phyloP scores from a whole-genome alignment of 78 protist species.

The Anaeramoeba flamelloides region DNA sequence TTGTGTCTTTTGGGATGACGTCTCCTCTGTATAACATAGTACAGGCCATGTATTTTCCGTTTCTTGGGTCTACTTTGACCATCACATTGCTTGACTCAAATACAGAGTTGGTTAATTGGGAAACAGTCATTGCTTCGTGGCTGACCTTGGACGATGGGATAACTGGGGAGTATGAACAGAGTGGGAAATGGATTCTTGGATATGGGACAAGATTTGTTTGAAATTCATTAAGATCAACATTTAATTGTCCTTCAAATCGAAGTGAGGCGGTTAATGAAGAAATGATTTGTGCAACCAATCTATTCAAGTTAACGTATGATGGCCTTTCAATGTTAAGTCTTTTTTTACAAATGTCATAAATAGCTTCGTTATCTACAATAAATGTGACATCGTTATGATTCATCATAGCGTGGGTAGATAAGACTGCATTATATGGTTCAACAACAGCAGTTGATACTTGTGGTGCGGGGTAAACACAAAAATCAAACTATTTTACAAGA shows the following conservation, averaged over 20 bases:
- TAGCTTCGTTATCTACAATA: conserved; percentile 88
- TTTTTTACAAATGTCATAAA: conserved; percentile 93
- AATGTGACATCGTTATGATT: conserved; percentile 90
- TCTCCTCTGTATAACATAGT: conserved; percentile 96
- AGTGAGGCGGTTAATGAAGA: conserved; percentile 91
- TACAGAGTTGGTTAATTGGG: conserved; percentile 86
- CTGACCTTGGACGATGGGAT: conserved; percentile 87
- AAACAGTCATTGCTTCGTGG: conserved; percentile 87
- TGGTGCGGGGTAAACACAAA: conserved; percentile 75
- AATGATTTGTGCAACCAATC: conserved; percentile 85
- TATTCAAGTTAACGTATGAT: conserved; percentile 92
- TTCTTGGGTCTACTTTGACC: conserved; percentile 94
- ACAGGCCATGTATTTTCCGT: conserved; percentile 97
- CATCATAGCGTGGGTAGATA: conserved; percentile 79
- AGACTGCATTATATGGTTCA: conserved; percentile 97
- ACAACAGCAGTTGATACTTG: conserved; percentile 92
- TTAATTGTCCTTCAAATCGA: conserved; percentile 91
- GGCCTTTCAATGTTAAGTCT: conserved; percentile 84
- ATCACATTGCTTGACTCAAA: conserved; percentile 85
- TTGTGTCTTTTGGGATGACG: conserved; percentile 96
- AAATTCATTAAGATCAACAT: conserved; percentile 95
- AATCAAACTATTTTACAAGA: no score
- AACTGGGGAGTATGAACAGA: conserved; percentile 89
- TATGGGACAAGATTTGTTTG: conserved; percentile 95
- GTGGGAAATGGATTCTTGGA: conserved; percentile 86